These are phyloP conservation scores for Sporisorium scitamineum DNA, from an alignment of 1,284 basidiomycete species.

Conservation along the genomic window DNA sequence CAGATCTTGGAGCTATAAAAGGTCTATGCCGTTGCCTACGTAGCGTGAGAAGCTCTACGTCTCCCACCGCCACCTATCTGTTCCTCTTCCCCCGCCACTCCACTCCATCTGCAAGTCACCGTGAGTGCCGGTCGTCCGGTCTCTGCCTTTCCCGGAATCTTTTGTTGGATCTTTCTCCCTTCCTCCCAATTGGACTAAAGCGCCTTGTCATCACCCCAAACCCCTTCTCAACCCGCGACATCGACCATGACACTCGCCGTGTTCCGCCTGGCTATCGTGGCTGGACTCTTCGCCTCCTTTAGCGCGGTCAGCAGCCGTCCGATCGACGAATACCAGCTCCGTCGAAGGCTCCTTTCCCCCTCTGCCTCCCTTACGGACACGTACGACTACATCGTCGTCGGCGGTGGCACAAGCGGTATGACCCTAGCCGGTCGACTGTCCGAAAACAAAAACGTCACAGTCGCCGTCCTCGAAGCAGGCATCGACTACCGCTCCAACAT, in stretches of 20 bases:
- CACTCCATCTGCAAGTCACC: neutral
- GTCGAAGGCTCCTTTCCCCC: slow-evolving; percentile 8
- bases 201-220: neutral
- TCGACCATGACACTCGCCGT: slow-evolving; percentile 20
- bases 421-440: slow-evolving; percentile 54
- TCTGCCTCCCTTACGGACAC: slow-evolving; percentile 10
- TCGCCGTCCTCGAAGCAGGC: slow-evolving; percentile 60
- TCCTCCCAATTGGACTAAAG: neutral
- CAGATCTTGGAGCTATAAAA: neutral
- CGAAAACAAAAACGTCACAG: slow-evolving; percentile 47
- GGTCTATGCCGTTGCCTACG: neutral
- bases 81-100: neutral
- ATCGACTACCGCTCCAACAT: slow-evolving; percentile 43
- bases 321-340: neutral
- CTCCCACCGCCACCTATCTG: neutral
- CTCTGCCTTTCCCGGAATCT: neutral
- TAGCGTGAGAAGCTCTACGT: neutral
- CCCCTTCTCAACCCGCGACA: no score
- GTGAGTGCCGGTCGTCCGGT: neutral
- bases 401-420: slow-evolving; percentile 55
- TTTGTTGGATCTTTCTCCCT: neutral
- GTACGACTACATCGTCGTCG: slow-evolving; percentile 58
- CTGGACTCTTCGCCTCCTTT: slow-evolving; percentile 21
- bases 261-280: slow-evolving; percentile 16
- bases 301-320: slow-evolving; percentile 14